Percentiles rank a stretch among this genome's conserved stretches.
Conservation (phyloP, 176 grass and related monocot genomes). For the Ampelocalamus luodianensis region DNA sequence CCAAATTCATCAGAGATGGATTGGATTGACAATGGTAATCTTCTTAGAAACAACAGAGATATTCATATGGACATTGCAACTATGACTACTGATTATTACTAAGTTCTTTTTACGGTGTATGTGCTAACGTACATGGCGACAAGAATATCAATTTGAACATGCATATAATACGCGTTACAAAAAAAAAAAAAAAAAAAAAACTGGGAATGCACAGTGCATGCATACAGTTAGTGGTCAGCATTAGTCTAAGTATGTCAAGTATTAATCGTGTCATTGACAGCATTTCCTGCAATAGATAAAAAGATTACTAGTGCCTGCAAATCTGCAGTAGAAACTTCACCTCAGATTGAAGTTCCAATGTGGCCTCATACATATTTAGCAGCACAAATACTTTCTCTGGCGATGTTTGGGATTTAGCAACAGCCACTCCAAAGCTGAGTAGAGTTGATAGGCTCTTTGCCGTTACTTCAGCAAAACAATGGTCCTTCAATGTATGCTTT, state of each 20-base stretch:
- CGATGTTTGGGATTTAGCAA: slow-evolving; percentile 60
- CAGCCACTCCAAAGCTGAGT: slow-evolving; percentile 63
- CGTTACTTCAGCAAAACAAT: slow-evolving; percentile 69
- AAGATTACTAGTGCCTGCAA: neutral
- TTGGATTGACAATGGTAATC: neutral
- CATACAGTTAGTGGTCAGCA: neutral
- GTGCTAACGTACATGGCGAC: no score
- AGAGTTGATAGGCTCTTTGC: slow-evolving; percentile 53
- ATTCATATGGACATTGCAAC: no score
- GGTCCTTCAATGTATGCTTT: slow-evolving; percentile 44
- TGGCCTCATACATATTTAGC: slow-evolving; percentile 69
- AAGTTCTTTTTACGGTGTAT: no score
- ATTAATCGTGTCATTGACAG: neutral
- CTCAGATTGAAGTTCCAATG: slow-evolving; percentile 64
- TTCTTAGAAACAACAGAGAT: neutral
- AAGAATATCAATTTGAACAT: neutral
- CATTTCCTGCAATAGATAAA: neutral
- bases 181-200: neutral
- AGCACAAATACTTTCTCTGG: slow-evolving; percentile 61
- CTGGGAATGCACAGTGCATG: neutral
- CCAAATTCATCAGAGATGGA: neutral
- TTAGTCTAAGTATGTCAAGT: neutral
- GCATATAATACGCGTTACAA: neutral
- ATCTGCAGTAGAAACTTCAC: slow-evolving; percentile 41
- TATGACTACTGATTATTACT: no score